Base-by-base conservation (phyloP, 2,329 filamentous ascomycete species). In the Colletotrichum tofieldiae region DNA sequence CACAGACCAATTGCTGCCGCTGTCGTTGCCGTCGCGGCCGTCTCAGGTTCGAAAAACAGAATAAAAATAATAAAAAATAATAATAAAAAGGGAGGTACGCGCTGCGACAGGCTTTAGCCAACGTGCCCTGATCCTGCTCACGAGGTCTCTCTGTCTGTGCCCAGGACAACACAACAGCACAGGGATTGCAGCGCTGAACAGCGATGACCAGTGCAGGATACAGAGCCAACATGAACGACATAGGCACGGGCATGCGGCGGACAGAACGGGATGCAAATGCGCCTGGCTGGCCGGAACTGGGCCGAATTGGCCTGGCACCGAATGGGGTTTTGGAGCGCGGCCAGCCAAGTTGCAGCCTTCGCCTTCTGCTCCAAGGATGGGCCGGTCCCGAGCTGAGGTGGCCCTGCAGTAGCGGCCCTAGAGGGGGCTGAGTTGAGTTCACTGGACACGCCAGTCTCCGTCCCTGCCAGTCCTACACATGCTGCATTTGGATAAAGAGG, bases 351-450 rank as follows among this genome's bases (percentile, higher is more conserved):
- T 2, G 49, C 23, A 51, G 12, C 12, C 26, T 51, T 29, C 29
- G n/a, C 41, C 8, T 37, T 49, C 45, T 26, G 60, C 9, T 16
- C 43, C 23, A 29, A 26, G 35, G n/a, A 35, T 39, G 60, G 29
- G 59, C 59, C n/a, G 23, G 60, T 52, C 20, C 59, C 35, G 47
- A 45, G 56, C 65, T 61, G 47, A 67, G 32, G 45, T 61, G 54
- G 35, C 29, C 58, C 49, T 35, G 58, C 65, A 52, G 51, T 43
- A 61, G 43, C 23, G 45, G 51, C 20, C 39, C 45, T 43, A 23
- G 64, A 39, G 20, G 43, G 43, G 45, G 43, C 37, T 67, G 43
- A 59, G 52, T 26, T 43, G 37, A 51, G 47, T 26, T 32, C n/a
- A 52, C 3, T 52, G 7, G 7, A 51, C 35, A 37, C n/a, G 23